phyloP scores from a whole-genome alignment of 257 asterid genomes.

The Ballota nigra region DNA sequence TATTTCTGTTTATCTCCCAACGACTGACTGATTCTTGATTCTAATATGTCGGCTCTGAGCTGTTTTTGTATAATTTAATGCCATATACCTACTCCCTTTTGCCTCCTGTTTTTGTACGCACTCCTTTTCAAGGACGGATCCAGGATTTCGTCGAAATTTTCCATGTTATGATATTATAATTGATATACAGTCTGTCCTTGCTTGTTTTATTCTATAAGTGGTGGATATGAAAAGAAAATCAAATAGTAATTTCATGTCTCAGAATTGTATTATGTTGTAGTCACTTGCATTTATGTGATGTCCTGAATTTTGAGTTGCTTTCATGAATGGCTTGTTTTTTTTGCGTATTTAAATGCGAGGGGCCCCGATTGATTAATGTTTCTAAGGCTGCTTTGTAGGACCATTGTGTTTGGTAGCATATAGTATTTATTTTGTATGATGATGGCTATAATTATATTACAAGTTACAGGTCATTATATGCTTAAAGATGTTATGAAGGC shows the following conservation, averaged over 20 bases:
- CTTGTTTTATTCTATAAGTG: background rate
- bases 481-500: background rate
- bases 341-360: conserved; percentile 35
- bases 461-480: background rate
- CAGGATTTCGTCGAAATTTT: no score
- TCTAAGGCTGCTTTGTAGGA: conserved; percentile 39
- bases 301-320: conserved; percentile 20
- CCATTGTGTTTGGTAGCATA: conserved; percentile 53
- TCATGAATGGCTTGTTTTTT: conserved; percentile 28
- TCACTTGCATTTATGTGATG: conserved; percentile 29
- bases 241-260: background rate
- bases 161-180: no score
- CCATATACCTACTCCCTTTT: conserved; percentile 25
- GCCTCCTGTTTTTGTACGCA: no score
- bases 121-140: no score
- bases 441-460: background rate
- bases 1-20: conserved; percentile 32
- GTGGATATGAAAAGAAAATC: background rate
- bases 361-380: conserved; percentile 45
- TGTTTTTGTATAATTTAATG: conserved; percentile 30
- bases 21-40: conserved; percentile 21
- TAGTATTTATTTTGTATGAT: conserved; percentile 29
- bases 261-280: conserved; percentile 22
- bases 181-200: no score
- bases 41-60: conserved; percentile 34